Evolutionary conservation across 495 filamentous ascomycete genomes (phyloP), one percentile per base, ranked within the genome.

Genomic region (Bacidia rubella): DNA sequence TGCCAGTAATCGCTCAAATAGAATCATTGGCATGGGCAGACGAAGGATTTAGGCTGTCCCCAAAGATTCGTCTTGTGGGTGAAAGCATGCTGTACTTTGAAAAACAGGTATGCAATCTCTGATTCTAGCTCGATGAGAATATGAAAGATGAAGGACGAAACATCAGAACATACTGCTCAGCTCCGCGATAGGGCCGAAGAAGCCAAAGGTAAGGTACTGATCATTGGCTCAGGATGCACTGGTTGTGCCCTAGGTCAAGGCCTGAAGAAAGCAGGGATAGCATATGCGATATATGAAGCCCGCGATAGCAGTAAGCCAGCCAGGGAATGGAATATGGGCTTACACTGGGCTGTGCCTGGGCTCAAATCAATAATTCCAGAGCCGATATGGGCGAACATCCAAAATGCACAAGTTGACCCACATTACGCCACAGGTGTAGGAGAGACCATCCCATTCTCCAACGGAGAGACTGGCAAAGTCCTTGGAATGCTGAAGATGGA

Each of bases 321-420:
- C 12, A 47, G 45, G 3, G 45, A 47, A 47, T 47, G 45, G 45
- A 23, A 25, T 12, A 47, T 47, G 45, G 45, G 45, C 1, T 25
- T 47, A 3, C 73, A 78, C 55, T 78, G 74, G 74, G 66, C 66
- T 1, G 55, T 66, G 11, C 60, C 60, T 0, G 62, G 69, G 10
- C 59, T 74, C 3, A 60, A 67, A 12, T 54, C 60, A 3, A 60
- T 61, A 7, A 56, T 70, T 47, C 58, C 68, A 5, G 52, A 60
- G 0, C 62, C 66, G 15, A 54, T 63, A 38, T 61, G 54, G 44
- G 58, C 55, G 9, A 49, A 65, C 3, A 56, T 66, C 41, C 46
- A 62, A 17, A 60, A 66, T 57, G 39, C 66, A 46, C 58, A 73
- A 65, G 56, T 68, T 59, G 43, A 59, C 59, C 62, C 52, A 57